A percentile compares a stretch with the other conserved stretches of the same genome.
Evolutionary conservation across 2,329 filamentous ascomycete genomes (phyloP).

Genomic region (Piedraia hortae): DNA sequence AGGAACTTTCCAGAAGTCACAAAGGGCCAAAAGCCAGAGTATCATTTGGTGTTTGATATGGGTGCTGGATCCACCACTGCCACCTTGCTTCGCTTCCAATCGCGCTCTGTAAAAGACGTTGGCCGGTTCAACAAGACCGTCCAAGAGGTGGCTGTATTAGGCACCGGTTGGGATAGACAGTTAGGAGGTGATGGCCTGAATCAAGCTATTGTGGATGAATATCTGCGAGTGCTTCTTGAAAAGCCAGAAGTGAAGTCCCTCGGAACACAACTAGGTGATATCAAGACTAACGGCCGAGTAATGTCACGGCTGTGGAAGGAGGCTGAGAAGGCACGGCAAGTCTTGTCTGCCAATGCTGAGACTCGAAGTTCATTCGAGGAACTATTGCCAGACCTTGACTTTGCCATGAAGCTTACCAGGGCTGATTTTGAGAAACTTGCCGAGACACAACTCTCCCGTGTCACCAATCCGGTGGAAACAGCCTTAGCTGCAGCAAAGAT

Average conservation of each 20-base stretch:
- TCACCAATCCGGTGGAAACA: constrained; percentile 40
- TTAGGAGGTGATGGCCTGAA: constrained; percentile 81
- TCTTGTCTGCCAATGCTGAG: constrained; percentile 78
- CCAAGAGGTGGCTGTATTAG: constrained; percentile 76
- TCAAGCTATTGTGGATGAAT: constrained; percentile 64
- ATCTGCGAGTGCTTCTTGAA: constrained; percentile 52
- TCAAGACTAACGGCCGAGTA: constrained; percentile 53
- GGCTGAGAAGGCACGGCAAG: constrained; percentile 59
- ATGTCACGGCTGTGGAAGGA: constrained; percentile 84
- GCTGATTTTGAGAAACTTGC: constrained; percentile 58
- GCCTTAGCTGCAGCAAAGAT: constrained; percentile 50
- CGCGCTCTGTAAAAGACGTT: constrained; percentile 65
- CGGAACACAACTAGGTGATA: constrained; percentile 30
- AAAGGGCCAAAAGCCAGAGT: constrained; percentile 62
- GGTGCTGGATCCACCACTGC: constrained; percentile 84
- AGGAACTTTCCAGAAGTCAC: constrained; percentile 66
- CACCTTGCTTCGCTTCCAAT: constrained; percentile 70
- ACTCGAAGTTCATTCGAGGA: constrained; percentile 61
- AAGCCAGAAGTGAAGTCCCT: constrained; percentile 34
- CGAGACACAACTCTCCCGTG: constrained; percentile 36
- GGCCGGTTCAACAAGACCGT: constrained; percentile 90
- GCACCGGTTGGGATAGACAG: constrained; percentile 64
- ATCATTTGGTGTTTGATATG: constrained; percentile 92
- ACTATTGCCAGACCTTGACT: constrained; percentile 73
- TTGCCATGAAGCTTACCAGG: constrained; percentile 68